These are phyloP conservation scores for Helminthosporium solani DNA, from an alignment of 2,329 filamentous ascomycete genomes.

Conservation along the genomic window DNA sequence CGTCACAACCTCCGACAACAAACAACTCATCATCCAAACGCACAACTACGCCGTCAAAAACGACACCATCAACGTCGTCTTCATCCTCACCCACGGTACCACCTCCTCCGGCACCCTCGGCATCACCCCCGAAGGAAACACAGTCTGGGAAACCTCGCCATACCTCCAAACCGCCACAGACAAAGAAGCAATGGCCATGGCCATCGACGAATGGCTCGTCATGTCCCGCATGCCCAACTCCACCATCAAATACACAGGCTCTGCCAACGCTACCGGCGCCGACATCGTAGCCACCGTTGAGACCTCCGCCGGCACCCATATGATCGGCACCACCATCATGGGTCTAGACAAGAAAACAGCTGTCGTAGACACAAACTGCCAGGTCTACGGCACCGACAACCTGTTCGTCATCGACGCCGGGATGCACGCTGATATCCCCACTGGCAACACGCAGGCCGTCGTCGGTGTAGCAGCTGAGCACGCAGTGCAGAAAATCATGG, in stretches of 20 bases:
- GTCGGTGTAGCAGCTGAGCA: slow-evolving; percentile 64
- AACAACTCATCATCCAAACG: slow-evolving; percentile 35
- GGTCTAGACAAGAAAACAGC: slow-evolving; percentile 59
- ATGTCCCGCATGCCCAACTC: slow-evolving; percentile 15
- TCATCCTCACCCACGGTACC: slow-evolving; percentile 19
- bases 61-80: slow-evolving; percentile 16
- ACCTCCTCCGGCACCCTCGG: slow-evolving; percentile 22
- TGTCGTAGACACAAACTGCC: slow-evolving; percentile 64
- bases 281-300: slow-evolving; percentile 34
- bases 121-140: slow-evolving; percentile 28
- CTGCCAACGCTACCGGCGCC: slow-evolving; percentile 42
- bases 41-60: slow-evolving; percentile 39
- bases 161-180: slow-evolving; percentile 51
- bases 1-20: slow-evolving; percentile 39
- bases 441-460: slow-evolving; percentile 64
- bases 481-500: slow-evolving; percentile 53
- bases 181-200: slow-evolving; percentile 40
- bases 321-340: slow-evolving; percentile 46
- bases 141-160: slow-evolving; percentile 47
- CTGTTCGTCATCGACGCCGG: slow-evolving; percentile 60
- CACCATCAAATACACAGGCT: slow-evolving; percentile 14
- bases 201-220: slow-evolving; percentile 45
- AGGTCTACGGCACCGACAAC: slow-evolving; percentile 53
- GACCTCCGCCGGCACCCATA: slow-evolving; percentile 33
- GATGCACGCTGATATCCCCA: slow-evolving; percentile 67